phyloP scores from a whole-genome alignment of 1,284 basidiomycete species.

The Inonotus hispidus region DNA sequence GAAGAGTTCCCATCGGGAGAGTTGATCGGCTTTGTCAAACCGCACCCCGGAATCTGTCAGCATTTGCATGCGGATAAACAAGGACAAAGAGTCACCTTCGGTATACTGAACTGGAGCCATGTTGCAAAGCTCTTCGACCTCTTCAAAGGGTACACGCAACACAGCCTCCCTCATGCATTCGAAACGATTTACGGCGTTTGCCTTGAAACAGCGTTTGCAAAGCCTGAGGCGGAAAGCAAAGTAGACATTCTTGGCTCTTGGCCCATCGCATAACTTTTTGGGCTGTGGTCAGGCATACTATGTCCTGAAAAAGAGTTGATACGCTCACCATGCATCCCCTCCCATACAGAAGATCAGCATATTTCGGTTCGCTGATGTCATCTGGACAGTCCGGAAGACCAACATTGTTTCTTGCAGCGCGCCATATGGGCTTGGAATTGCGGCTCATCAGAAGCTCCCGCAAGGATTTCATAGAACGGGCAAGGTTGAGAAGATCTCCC shows the following conservation, averaged over 20 bases:
- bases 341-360: constrained; percentile 26
- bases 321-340: constrained; percentile 25
- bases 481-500: constrained; percentile 19
- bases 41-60: no score
- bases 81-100: no score
- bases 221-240: neutral
- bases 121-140: neutral
- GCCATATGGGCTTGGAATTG: constrained; percentile 18
- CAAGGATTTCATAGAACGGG: constrained; percentile 17
- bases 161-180: neutral
- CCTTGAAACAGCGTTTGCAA: neutral
- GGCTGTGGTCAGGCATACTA: neutral
- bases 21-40: no score
- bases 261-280: neutral
- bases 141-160: neutral
- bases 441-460: constrained; percentile 19
- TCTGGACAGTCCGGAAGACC: constrained; percentile 30
- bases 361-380: constrained; percentile 31
- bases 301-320: neutral
- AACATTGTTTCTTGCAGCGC: constrained; percentile 9
- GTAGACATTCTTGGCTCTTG: neutral
- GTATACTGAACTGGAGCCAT: no score
- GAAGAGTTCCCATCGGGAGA: no score
- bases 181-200: neutral
- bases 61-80: no score